Base-by-base conservation (phyloP, 352 stramenopile genomes). In the Phytopythium chamaehyphon region DNA sequence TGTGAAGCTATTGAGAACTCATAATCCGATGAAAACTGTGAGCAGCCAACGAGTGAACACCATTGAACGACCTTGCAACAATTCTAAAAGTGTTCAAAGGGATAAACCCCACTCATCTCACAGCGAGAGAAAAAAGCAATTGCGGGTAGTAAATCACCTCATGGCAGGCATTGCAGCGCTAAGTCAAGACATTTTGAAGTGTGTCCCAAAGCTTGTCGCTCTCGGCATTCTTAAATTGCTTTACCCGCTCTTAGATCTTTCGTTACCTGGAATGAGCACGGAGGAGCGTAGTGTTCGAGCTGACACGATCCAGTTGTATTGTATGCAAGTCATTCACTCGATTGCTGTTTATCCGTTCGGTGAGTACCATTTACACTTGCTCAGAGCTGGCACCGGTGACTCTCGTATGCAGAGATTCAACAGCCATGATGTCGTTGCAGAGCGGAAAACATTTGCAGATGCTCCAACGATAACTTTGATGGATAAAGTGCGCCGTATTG, bases 341-440 rank as follows among this genome's bases (percentile, higher is more conserved):
- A 64, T 90, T 33, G 79, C 79, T 0, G 75, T 74, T 16, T 90
- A 81, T 57, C 79, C 79, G 1, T 82, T 81, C 38, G 79, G 79
- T 14, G 66, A 80, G 24, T 88, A 73, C 35, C 71, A 90, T 43
- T 23, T 31, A 0, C 55, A 71, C 19, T 48, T 83, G 37, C 47
- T 54, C 38, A 66, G 64, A 26, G 60, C 47, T 23, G 72, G 59
- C 26, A 38, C 19, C 18, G 37, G 9, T 15, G 8, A 31, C 15
- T 23, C 21, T 22, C 42, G 19, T 18, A 7, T 57, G 6, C 14
- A 9, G 1, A n/a, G 38, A 8, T 40, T 16, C 22, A 62, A 38
- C 6, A 61, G 40, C n/a, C 40, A 1, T 6, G 11, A 18, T 7
- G 35, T 53, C 28, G 28, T 33, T 9, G 9, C 28, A 5, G 28